Conservation (phyloP, 495 filamentous ascomycete species). For the Pyronema omphalodes region DNA sequence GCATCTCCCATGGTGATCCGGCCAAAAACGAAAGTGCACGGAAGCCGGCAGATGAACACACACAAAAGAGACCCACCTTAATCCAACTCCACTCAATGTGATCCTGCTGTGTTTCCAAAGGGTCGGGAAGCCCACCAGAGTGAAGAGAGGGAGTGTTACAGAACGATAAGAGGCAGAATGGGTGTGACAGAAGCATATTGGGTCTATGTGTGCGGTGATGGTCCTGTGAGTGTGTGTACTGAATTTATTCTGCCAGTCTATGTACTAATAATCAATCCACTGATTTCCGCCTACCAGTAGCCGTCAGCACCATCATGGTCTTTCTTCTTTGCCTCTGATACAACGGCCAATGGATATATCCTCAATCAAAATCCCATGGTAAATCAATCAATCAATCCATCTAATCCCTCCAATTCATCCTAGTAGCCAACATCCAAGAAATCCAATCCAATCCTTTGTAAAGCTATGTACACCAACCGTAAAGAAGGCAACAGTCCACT, state of each 20-base stretch:
- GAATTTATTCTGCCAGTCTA: too few species aligned
- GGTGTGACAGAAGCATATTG: too few species aligned
- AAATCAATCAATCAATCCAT: not conserved
- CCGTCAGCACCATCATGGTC: not conserved
- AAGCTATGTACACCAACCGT: not conserved
- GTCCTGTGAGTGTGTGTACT: too few species aligned
- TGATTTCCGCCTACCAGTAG: not conserved
- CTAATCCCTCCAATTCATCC: not conserved
- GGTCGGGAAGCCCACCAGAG: not conserved
- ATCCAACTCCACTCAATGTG: not conserved
- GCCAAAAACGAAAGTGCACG: not conserved
- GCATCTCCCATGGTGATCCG: not conserved
- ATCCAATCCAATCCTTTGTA: not conserved
- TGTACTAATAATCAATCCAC: too few species aligned
- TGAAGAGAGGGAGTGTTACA: not conserved
- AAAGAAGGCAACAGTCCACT: not conserved
- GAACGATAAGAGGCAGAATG: not conserved
- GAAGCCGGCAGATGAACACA: not conserved
- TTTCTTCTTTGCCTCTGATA: not conserved
- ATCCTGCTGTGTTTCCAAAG: not conserved
- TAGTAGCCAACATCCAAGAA: not conserved
- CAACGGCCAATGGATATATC: not conserved
- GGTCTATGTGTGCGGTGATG: too few species aligned
- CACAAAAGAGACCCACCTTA: not conserved
- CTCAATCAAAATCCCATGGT: not conserved